Percentiles rank a stretch among this genome's conserved stretches.
phyloP scores from a whole-genome alignment of 2,329 filamentous ascomycete species.

The Fonsecaea monophora region DNA sequence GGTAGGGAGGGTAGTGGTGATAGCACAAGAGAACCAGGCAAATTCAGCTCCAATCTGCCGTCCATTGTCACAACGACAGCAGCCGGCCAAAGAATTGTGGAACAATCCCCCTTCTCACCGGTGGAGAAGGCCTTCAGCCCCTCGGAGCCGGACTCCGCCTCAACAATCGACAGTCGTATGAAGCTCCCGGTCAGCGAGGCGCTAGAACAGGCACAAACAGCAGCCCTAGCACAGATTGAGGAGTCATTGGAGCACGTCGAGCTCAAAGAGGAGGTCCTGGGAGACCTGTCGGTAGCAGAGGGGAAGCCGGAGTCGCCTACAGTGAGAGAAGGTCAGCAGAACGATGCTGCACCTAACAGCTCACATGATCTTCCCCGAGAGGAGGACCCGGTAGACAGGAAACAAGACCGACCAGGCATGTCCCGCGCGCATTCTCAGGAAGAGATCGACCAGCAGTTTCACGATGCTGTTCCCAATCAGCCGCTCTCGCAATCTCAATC shows the following conservation, averaged over 20 bases:
- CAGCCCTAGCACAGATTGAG: conserved; percentile 35
- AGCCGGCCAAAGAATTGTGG: conserved; percentile 19
- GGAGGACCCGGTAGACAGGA: background rate
- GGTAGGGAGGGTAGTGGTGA: conserved; percentile 41
- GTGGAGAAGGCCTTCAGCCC: conserved; percentile 32
- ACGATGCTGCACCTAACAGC: background rate
- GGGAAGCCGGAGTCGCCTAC: background rate
- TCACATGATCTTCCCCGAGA: background rate
- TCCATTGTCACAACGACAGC: conserved; percentile 37
- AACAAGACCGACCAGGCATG: conserved; percentile 7
- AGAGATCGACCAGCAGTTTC: conserved; percentile 28
- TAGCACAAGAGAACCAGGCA: conserved; percentile 35
- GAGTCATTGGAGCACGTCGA: conserved; percentile 37
- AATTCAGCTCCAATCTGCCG: conserved; percentile 36
- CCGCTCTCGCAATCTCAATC: conserved; percentile 8
- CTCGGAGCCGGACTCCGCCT: conserved; percentile 17
- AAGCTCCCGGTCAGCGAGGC: conserved; percentile 37
- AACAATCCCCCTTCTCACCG: conserved; percentile 33
- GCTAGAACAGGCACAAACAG: conserved; percentile 36
- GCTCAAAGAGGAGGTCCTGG: conserved; percentile 11
- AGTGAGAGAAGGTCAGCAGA: conserved; percentile 3
- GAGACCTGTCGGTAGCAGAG: background rate
- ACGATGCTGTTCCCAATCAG: conserved; percentile 27
- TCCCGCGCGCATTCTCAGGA: conserved; percentile 24
- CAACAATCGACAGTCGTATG: conserved; percentile 6